Evolutionary conservation across 1,284 basidiomycete genomes (phyloP).

Genomic region (Cryptococcus sp.): DNA sequence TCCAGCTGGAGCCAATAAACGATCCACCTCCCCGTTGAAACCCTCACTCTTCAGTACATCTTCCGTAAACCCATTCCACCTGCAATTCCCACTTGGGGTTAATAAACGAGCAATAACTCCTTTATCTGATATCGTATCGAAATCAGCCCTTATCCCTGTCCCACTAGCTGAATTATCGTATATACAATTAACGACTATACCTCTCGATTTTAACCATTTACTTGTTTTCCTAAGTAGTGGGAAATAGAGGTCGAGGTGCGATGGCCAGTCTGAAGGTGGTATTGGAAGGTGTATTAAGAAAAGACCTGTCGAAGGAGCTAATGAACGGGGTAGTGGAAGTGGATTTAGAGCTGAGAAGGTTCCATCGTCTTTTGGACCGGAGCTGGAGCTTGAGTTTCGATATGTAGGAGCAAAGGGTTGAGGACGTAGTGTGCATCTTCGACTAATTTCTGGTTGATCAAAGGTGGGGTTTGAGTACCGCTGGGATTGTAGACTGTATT

Average conservation of each 20-base stretch:
- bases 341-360: background rate
- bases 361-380: too few relatives aligned
- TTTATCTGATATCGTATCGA: constrained; percentile 33
- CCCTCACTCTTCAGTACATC: constrained; percentile 10
- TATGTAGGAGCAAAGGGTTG: too few relatives aligned
- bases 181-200: constrained; percentile 32
- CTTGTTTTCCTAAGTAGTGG: constrained; percentile 21
- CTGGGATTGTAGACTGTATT: too few relatives aligned
- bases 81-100: constrained; percentile 10
- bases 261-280: constrained; percentile 36
- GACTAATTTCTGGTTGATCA: too few relatives aligned
- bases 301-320: constrained; percentile 24
- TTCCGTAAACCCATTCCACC: background rate
- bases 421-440: too few relatives aligned
- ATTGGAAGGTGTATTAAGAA: constrained; percentile 35
- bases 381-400: too few relatives aligned
- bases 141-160: constrained; percentile 4
- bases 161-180: too few relatives aligned
- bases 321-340: constrained; percentile 25
- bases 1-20: background rate
- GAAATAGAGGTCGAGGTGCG: constrained; percentile 34
- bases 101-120: constrained; percentile 18
- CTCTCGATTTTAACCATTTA: constrained; percentile 15
- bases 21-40: constrained; percentile 11
- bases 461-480: too few relatives aligned